Evolutionary conservation across 768 basidiomycete genomes (phyloP).

Genomic region (Kwoniella sp.): DNA sequence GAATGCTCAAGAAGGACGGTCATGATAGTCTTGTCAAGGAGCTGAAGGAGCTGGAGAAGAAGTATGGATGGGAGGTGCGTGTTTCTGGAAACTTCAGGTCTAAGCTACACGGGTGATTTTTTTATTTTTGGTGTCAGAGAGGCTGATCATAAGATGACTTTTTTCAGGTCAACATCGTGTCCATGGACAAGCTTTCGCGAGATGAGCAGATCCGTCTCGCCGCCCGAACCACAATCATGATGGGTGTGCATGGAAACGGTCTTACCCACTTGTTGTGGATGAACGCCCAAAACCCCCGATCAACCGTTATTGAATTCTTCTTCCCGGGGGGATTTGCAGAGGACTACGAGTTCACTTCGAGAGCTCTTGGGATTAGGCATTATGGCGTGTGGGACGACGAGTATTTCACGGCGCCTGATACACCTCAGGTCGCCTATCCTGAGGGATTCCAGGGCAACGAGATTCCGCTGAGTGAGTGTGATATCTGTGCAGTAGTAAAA

Average conservation of each 20-base stretch:
- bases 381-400: conserved; percentile 77
- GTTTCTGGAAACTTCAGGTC: neutral
- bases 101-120: too few relatives aligned
- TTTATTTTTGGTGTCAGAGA: too few relatives aligned
- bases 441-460: conserved; percentile 89
- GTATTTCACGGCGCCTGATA: conserved; percentile 74
- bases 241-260: conserved; percentile 57
- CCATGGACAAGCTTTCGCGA: conserved; percentile 76
- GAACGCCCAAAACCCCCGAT: conserved; percentile 67
- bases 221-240: conserved; percentile 72
- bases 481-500: too few relatives aligned
- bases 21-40: conserved; percentile 78
- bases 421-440: conserved; percentile 73
- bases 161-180: conserved; percentile 70
- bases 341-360: conserved; percentile 79
- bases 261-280: conserved; percentile 83
- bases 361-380: conserved; percentile 79
- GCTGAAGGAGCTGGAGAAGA: conserved; percentile 68
- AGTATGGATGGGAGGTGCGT: conserved; percentile 70
- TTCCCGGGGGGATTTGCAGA: conserved; percentile 77
- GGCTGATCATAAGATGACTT: neutral
- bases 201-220: conserved; percentile 79
- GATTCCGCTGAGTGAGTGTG: conserved; percentile 73
- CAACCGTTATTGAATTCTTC: conserved; percentile 84
- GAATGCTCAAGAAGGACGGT: conserved; percentile 74